Percentiles rank a stretch among this genome's conserved stretches.
phyloP scores from a whole-genome alignment of 805 yeast species.

The Dipodascus albidus region DNA sequence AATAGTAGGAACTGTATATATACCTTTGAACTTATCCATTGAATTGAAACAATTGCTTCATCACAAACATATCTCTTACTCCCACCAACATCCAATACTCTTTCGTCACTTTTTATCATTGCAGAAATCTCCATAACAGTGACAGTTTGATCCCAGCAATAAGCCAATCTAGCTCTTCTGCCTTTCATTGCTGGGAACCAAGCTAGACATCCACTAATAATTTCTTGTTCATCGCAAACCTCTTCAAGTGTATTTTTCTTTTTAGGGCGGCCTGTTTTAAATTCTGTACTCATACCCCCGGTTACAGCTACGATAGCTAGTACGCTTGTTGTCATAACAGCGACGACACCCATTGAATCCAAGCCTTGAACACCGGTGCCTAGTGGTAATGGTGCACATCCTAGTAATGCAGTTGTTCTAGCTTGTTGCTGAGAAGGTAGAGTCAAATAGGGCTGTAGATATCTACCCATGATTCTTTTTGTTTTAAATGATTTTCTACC shows the following conservation, averaged over 20 bases:
- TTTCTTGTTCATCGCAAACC: slow-evolving; percentile 14
- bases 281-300: slow-evolving; percentile 42
- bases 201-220: slow-evolving; percentile 33
- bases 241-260: slow-evolving; percentile 18
- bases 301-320: slow-evolving; percentile 44
- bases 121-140: slow-evolving; percentile 40
- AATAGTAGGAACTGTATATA: slow-evolving; percentile 1
- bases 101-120: slow-evolving; percentile 21
- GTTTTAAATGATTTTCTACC: slow-evolving; percentile 35
- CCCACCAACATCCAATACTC: slow-evolving; percentile 27
- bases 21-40: slow-evolving; percentile 40
- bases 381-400: slow-evolving; percentile 43
- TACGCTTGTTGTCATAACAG: slow-evolving; percentile 42
- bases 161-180: slow-evolving; percentile 35
- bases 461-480: slow-evolving; percentile 41
- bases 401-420: slow-evolving; percentile 27
- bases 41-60: slow-evolving; percentile 41
- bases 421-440: background rate
- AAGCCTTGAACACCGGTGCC: slow-evolving; percentile 44
- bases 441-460: slow-evolving; percentile 16
- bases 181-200: slow-evolving; percentile 50
- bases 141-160: slow-evolving; percentile 54
- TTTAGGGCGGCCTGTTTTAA: slow-evolving; percentile 40
- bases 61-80: slow-evolving; percentile 33
- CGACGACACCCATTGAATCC: slow-evolving; percentile 48